Evolutionary conservation across 1,284 basidiomycete species (phyloP).

Genomic region (Malassezia restricta): DNA sequence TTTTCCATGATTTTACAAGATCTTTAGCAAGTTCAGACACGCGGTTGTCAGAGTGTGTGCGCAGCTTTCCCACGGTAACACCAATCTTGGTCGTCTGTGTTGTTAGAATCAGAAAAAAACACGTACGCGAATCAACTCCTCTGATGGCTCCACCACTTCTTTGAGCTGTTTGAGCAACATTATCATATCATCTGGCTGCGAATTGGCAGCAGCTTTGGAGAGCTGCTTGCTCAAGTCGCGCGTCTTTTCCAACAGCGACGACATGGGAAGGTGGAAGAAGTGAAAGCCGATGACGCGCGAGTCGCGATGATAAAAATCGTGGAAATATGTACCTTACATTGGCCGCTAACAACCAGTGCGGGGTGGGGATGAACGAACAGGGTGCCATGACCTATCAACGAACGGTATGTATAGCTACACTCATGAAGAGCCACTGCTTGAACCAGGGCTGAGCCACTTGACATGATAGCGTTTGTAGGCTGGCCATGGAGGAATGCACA

Average conservation of each 20-base stretch:
- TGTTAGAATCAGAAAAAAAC: neutral
- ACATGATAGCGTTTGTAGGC: constrained; percentile 8
- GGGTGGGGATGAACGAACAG: too few species aligned
- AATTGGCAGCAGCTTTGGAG: constrained; percentile 20
- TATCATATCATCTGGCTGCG: constrained; percentile 56
- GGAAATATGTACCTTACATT: constrained; percentile 6
- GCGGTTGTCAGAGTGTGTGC: constrained; percentile 60
- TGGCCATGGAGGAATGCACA: constrained; percentile 14
- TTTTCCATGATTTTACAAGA: constrained; percentile 55
- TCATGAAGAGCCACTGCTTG: neutral
- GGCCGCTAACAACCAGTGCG: too few species aligned
- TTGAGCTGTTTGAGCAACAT: constrained; percentile 63
- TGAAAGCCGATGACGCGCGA: neutral
- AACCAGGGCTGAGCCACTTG: constrained; percentile 1
- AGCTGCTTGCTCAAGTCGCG: constrained; percentile 30
- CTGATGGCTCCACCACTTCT: constrained; percentile 66
- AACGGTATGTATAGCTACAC: too few species aligned
- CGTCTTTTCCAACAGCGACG: constrained; percentile 21
- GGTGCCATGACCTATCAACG: too few species aligned
- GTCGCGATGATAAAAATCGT: neutral
- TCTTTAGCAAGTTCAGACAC: constrained; percentile 78
- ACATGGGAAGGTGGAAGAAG: constrained; percentile 3
- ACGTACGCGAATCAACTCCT: constrained; percentile 63
- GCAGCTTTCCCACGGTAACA: constrained; percentile 78
- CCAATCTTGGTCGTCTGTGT: constrained; percentile 55